Conservation (phyloP, 176 grass and related monocot species). For the Oryza meyeriana region DNA sequence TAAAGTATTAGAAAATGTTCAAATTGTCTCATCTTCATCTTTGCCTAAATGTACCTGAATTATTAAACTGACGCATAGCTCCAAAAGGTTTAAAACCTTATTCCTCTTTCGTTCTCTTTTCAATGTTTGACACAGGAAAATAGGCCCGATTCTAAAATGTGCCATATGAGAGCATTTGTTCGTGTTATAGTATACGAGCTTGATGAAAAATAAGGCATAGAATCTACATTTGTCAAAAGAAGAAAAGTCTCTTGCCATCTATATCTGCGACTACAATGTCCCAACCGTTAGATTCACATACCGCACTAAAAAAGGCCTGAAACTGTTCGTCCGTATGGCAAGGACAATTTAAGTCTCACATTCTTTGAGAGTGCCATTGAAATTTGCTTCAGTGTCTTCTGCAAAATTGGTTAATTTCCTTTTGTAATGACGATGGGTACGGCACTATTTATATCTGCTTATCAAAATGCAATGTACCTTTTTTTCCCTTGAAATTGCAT, state of each 20-base stretch:
- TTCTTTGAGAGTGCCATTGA: constrained; percentile 13
- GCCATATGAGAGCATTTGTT: constrained; percentile 1
- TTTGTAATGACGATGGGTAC: neutral
- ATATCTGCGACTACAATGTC: neutral
- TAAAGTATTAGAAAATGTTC: neutral
- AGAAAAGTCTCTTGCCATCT: constrained; percentile 27
- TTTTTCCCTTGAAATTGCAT: neutral
- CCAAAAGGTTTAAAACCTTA: constrained; percentile 5
- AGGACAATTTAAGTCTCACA: neutral
- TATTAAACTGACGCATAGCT: constrained; percentile 14
- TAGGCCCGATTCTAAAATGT: neutral
- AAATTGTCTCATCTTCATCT: constrained; percentile 6
- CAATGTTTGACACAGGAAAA: neutral
- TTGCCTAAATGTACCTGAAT: constrained; percentile 9
- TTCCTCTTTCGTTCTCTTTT: neutral
- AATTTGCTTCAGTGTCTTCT: neutral
- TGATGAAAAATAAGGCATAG: constrained; percentile 5
- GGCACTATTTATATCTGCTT: neutral
- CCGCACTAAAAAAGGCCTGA: neutral
- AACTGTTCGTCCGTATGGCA: neutral
- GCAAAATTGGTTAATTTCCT: neutral
- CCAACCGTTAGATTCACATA: neutral
- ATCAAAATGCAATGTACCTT: neutral
- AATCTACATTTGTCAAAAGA: constrained; percentile 37
- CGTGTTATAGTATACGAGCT: neutral